A percentile compares a stretch with the other conserved stretches of the same genome.
Evolutionary conservation across 2,329 filamentous ascomycete species (phyloP).

Genomic region (Aschersonia sp.): DNA sequence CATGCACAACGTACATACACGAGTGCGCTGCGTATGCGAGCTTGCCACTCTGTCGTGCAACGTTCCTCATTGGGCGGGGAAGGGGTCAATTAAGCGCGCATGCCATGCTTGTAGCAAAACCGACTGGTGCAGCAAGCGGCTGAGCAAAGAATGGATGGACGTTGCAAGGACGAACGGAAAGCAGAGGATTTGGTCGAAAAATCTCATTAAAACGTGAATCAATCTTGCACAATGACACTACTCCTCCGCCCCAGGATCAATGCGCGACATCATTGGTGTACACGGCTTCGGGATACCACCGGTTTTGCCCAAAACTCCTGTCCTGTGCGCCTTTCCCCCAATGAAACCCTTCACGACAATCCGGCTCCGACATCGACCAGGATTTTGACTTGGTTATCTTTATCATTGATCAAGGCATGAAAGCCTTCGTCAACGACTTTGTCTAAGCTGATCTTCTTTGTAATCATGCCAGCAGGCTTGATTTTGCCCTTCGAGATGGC

Average conservation of each 20-base stretch:
- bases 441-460: constrained; percentile 38
- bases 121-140: too few relatives aligned
- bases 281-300: too few relatives aligned
- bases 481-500: constrained; percentile 26
- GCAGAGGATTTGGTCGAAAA: too few relatives aligned
- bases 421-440: constrained; percentile 43
- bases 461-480: constrained; percentile 44
- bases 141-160: too few relatives aligned
- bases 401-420: constrained; percentile 40
- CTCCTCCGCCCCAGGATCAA: too few relatives aligned
- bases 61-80: background rate
- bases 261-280: too few relatives aligned
- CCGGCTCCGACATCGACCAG: constrained; percentile 28
- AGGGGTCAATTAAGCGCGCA: background rate
- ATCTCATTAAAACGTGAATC: too few relatives aligned
- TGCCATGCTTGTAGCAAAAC: too few relatives aligned
- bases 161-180: too few relatives aligned
- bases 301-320: background rate
- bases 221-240: too few relatives aligned
- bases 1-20: too few relatives aligned
- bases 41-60: background rate
- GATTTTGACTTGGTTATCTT: constrained; percentile 49
- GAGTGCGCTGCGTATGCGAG: background rate
- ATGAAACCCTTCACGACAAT: background rate
- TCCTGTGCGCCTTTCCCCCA: background rate